These are phyloP conservation scores for Magnolia kwangsiensis DNA, from an alignment of 164 flowering plant genomes.

Conservation along the genomic window DNA sequence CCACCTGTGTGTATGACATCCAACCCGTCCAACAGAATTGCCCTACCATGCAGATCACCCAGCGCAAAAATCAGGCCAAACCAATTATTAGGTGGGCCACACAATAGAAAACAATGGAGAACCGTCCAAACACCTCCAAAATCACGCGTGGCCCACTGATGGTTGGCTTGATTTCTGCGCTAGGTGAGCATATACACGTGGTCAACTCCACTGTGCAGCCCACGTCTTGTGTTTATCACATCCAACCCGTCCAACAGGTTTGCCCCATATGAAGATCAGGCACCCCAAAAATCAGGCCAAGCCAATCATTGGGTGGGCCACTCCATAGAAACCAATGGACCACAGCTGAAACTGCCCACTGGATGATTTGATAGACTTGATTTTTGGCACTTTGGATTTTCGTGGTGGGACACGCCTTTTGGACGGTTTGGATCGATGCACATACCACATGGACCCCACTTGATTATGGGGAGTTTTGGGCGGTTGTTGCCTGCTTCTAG, in stretches of 20 bases:
- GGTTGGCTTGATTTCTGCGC: neutral
- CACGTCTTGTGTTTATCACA: too few species aligned
- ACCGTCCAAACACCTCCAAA: neutral
- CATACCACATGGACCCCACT: neutral
- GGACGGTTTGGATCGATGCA: neutral
- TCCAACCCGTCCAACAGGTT: neutral
- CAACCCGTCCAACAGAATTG: neutral
- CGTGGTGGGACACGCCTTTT: neutral
- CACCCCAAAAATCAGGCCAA: neutral
- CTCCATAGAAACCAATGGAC: neutral
- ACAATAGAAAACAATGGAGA: neutral
- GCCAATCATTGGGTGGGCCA: neutral
- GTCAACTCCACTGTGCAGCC: too few species aligned
- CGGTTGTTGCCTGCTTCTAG: too few species aligned
- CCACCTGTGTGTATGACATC: neutral
- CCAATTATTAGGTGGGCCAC: neutral
- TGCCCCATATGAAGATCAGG: neutral
- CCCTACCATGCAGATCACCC: too few species aligned
- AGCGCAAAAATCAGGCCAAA: neutral
- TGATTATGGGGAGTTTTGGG: too few species aligned
- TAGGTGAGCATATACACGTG: neutral
- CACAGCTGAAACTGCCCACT: neutral
- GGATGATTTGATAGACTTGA: neutral
- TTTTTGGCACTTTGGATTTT: neutral
- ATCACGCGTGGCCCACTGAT: neutral